Percentiles rank a stretch among this genome's conserved stretches.
Conservation (phyloP, 2,329 filamentous ascomycete species). For the Scedosporium minutisporum region DNA sequence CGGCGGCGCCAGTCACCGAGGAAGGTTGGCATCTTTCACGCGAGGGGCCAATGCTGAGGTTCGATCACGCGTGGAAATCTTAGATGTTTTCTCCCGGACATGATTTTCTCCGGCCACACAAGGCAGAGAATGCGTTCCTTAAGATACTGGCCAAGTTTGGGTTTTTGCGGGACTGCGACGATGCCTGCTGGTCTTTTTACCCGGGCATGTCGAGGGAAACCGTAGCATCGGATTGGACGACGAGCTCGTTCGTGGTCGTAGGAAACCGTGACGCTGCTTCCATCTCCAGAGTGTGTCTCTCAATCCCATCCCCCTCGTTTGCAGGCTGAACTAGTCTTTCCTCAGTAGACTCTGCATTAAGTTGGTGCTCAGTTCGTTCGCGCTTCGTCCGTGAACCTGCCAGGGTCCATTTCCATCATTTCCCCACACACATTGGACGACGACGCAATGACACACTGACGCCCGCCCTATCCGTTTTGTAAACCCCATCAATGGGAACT, state of each 20-base stretch:
- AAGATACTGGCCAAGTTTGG: background rate
- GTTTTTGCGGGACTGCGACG: background rate
- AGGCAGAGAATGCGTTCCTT: background rate
- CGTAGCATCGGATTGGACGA: no score
- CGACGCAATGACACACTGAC: no score
- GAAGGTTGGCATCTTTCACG: no score
- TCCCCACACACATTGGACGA: no score
- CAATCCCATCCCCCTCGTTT: background rate
- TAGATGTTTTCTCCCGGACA: background rate
- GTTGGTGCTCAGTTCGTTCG: no score
- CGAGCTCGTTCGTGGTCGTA: background rate
- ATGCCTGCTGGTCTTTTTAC: background rate
- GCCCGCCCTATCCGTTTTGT: no score
- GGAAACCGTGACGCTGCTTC: background rate
- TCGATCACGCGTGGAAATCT: background rate
- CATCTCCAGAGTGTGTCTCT: background rate
- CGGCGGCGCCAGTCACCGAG: no score
- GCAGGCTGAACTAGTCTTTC: background rate
- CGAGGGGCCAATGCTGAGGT: background rate
- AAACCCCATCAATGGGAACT: no score
- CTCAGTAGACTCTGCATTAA: background rate
- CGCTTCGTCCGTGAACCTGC: no score
- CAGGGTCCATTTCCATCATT: no score
- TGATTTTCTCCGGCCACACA: background rate
- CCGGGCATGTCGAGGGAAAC: background rate